A percentile compares a stretch with the other conserved stretches of the same genome.
Evolutionary conservation across 352 stramenopile species (phyloP).

Genomic region (Halophytophthora batemanensis): DNA sequence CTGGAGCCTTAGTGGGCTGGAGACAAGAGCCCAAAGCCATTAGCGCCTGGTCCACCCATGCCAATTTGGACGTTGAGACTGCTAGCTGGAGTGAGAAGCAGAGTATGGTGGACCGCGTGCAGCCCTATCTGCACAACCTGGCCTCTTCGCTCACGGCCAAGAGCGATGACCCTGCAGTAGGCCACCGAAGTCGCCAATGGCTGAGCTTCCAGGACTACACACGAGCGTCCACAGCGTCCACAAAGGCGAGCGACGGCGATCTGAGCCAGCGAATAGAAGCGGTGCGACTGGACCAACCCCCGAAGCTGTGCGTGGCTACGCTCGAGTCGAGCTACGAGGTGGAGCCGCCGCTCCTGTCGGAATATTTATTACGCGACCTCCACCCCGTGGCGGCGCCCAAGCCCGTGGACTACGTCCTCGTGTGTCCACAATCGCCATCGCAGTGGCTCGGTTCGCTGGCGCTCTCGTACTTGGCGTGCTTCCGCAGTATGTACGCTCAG

Average conservation of each 20-base stretch:
- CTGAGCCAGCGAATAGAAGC: slow-evolving; percentile 22
- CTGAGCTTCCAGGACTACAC: slow-evolving; percentile 43
- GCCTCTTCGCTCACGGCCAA: slow-evolving; percentile 25
- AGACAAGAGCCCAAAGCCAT: slow-evolving; percentile 27
- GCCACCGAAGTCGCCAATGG: slow-evolving; percentile 26
- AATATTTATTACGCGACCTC: slow-evolving; percentile 75
- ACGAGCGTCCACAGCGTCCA: slow-evolving; percentile 12
- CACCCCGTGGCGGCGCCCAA: slow-evolving; percentile 61
- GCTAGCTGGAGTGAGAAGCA: slow-evolving; percentile 32
- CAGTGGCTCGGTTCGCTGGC: slow-evolving; percentile 70
- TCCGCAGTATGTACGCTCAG: slow-evolving; percentile 66
- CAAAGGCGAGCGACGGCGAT: neutral
- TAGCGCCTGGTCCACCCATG: slow-evolving; percentile 25
- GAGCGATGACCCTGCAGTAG: slow-evolving; percentile 21
- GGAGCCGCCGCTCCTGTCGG: slow-evolving; percentile 53
- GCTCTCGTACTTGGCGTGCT: slow-evolving; percentile 69
- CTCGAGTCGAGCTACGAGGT: slow-evolving; percentile 53
- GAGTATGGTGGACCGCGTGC: slow-evolving; percentile 29
- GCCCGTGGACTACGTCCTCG: slow-evolving; percentile 67
- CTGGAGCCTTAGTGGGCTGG: slow-evolving; percentile 48
- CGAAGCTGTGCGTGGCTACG: slow-evolving; percentile 50
- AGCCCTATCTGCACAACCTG: slow-evolving; percentile 40
- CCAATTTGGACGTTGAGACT: slow-evolving; percentile 12
- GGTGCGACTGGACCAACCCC: slow-evolving; percentile 21
- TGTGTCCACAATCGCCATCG: slow-evolving; percentile 64